Base-by-base conservation (phyloP, 2,329 filamentous ascomycete genomes). In the Fusarium setosum region DNA sequence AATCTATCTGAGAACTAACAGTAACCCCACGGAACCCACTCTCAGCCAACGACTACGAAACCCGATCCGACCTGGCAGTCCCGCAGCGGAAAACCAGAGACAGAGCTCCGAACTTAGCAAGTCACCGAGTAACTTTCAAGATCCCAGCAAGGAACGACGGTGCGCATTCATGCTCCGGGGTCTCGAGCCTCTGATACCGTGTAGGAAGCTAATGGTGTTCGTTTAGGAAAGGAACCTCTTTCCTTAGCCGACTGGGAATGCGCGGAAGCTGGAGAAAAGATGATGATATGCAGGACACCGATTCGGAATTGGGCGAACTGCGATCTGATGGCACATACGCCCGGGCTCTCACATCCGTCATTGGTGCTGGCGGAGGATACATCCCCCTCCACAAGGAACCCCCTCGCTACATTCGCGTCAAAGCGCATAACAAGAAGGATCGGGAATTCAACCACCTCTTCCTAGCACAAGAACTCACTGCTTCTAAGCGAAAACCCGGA, bases 371-470 rank as follows among this genome's bases (percentile, higher is more conserved):
- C 56, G 82, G 80, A 53, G 91, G 93, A 59, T 98, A 91, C 76
- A 93, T 93, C 56, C 95, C 96, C 8, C 88, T 90, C 63, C 90
- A 96, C 73, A 96, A 96, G 67, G 92, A 94, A 54, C 94, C 95
- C 4, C 93, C 94, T 3, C 89, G 92, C 23, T 98, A 98, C 74
- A 96, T 98, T 72, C 93, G 93, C 67, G 91, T 97, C 60, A 89
- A 90, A 65, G 82, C 90, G 2, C 90, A 93, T 73, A 89, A 94
- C 77, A 97, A 97, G 78, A 94, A 91, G 73, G 82, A 85, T 20
- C 89, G 88, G 69, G 91, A 95, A 53, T 97, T 98, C 74, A 89
- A 96, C 74, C 90, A 90, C 44, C 83, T 97, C 59, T 99, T 99
- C 75, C 85, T 98, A 4, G 94, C 96, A 4, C 96, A 99, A 79